phyloP scores from a whole-genome alignment of 1,284 basidiomycete species.

The Hymenochaete sp. region DNA sequence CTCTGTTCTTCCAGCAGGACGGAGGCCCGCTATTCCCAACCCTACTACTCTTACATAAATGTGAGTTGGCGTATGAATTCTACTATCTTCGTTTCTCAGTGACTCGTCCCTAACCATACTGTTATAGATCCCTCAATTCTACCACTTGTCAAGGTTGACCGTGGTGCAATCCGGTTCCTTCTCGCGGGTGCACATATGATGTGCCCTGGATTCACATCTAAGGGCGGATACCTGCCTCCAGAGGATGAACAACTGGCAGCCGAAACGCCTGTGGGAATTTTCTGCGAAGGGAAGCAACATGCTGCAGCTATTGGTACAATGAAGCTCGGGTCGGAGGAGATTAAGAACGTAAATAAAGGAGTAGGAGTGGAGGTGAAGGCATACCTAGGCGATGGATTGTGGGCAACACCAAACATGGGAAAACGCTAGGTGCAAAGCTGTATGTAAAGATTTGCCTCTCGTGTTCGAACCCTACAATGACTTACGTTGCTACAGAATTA shows the following conservation, averaged over 20 bases:
- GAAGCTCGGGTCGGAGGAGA: constrained; percentile 82
- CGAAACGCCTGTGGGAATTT: constrained; percentile 74
- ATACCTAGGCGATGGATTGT: constrained; percentile 86
- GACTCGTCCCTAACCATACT: background rate
- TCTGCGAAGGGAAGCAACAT: constrained; percentile 94
- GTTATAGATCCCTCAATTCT: constrained; percentile 79
- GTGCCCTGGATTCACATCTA: constrained; percentile 92
- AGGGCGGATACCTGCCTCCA: constrained; percentile 83
- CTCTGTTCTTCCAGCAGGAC: constrained; percentile 95
- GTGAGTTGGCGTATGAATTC: constrained; percentile 39
- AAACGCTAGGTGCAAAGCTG: too few relatives aligned
- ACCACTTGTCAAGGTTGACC: constrained; percentile 85
- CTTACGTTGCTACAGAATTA: too few relatives aligned
- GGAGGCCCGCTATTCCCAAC: constrained; percentile 92
- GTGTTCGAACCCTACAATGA: too few relatives aligned
- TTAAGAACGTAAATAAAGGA: constrained; percentile 83
- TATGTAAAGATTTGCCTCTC: too few relatives aligned
- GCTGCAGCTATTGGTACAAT: constrained; percentile 84
- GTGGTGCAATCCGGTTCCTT: constrained; percentile 96
- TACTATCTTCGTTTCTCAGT: background rate
- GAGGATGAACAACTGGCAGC: constrained; percentile 59
- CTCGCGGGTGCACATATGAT: constrained; percentile 93
- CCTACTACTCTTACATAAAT: constrained; percentile 83
- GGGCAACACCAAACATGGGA: constrained; percentile 48
- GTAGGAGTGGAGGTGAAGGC: constrained; percentile 84